Conservation (phyloP, 148 eudicot species). For the Cornus florida region DNA sequence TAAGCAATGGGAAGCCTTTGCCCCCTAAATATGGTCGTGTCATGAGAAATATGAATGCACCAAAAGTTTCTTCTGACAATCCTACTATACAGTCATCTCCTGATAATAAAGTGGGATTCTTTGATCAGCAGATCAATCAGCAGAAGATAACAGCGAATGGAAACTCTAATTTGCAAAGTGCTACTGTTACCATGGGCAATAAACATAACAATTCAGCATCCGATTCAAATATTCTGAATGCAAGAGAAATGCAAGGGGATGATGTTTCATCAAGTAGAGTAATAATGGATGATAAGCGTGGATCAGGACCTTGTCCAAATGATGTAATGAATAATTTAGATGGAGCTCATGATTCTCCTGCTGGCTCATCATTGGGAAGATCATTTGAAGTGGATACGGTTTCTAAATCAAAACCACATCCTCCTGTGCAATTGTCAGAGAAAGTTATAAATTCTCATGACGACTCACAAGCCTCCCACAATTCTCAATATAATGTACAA, state of each 20-base stretch:
- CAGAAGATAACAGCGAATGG: conserved; percentile 39
- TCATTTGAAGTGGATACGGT: conserved; percentile 30
- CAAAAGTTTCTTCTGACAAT: conserved; percentile 46
- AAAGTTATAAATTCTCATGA: conserved; percentile 20
- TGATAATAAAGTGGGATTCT: conserved; percentile 41
- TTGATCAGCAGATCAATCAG: conserved; percentile 42
- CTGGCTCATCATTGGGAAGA: conserved; percentile 24
- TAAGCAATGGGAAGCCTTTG: conserved; percentile 76
- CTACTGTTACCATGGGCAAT: conserved; percentile 26
- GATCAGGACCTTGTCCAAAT: conserved; percentile 25
- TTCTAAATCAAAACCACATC: conserved; percentile 22
- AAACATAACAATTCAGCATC: conserved; percentile 25
- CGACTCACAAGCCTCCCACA: conserved; percentile 27
- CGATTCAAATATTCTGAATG: conserved; percentile 26
- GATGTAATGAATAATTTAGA: conserved; percentile 14
- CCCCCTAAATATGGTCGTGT: conserved; percentile 99
- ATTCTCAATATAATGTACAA: conserved; percentile 24
- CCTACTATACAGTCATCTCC: conserved; percentile 40
- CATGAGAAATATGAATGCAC: conserved; percentile 61
- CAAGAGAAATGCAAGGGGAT: conserved; percentile 27
- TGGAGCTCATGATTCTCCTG: conserved; percentile 33
- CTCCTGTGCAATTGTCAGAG: conserved; percentile 31
- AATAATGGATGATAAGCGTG: conserved; percentile 26
- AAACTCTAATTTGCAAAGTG: conserved; percentile 26
- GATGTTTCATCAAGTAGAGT: conserved; percentile 16